Evolutionary conservation across 1,139 yeast genomes (phyloP).

Genomic region (Sugiyamaella pinicola): DNA sequence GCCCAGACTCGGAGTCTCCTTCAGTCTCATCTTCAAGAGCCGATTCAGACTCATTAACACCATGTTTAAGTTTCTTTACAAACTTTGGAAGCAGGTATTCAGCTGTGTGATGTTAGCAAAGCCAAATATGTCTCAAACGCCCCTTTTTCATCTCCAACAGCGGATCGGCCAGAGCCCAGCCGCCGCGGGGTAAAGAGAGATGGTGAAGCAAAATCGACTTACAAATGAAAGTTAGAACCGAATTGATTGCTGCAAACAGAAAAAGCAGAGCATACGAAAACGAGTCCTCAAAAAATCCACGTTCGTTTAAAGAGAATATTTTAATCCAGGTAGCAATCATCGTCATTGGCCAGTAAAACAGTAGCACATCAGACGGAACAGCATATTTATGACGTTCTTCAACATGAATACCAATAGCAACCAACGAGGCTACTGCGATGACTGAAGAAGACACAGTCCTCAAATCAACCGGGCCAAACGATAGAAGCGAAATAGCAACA

Average conservation of each 20-base stretch:
- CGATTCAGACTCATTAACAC: constrained; percentile 7
- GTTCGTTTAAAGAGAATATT: constrained; percentile 41
- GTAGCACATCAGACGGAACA: constrained; percentile 65
- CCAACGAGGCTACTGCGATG: constrained; percentile 25
- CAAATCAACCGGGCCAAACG: constrained; percentile 42
- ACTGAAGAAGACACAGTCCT: constrained; percentile 35
- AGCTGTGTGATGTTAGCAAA: constrained; percentile 17
- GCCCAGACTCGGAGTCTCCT: constrained; percentile 21
- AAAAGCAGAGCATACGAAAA: constrained; percentile 7
- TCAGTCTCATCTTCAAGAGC: constrained; percentile 14
- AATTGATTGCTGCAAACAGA: constrained; percentile 14
- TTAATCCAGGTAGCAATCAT: constrained; percentile 49
- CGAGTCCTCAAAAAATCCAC: constrained; percentile 14
- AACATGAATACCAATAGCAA: constrained; percentile 56
- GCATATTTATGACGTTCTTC: constrained; percentile 66
- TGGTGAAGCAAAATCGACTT: constrained; percentile 1
- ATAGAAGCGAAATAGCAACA: constrained; percentile 25
- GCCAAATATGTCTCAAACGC: too few relatives aligned
- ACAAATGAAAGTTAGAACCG: constrained; percentile 17
- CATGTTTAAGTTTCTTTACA: constrained; percentile 13
- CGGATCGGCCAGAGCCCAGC: too few relatives aligned
- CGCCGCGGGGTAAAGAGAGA: too few relatives aligned
- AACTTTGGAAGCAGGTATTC: constrained; percentile 29
- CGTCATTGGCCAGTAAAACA: constrained; percentile 72
- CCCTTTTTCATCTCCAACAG: too few relatives aligned